Evolutionary conservation across 805 yeast species (phyloP).

Genomic region (Saccharomycopsis guyanensis): DNA sequence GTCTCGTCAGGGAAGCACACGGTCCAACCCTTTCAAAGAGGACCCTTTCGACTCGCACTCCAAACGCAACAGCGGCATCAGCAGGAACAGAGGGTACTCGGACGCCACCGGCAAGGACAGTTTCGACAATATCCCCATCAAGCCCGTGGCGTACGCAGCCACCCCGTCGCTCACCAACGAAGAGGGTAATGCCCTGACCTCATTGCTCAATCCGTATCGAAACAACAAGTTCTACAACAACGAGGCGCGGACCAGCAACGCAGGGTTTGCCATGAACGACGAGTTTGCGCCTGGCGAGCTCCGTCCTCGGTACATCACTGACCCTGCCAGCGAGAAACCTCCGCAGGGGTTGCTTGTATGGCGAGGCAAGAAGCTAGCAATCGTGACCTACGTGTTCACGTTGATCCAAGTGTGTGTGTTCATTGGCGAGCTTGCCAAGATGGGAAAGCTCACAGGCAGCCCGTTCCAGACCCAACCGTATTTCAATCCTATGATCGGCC

Average conservation of each 20-base stretch:
- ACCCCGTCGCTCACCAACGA: constrained; percentile 8
- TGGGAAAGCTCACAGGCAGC: constrained; percentile 53
- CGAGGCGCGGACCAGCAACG: constrained; percentile 13
- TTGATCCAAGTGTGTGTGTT: constrained; percentile 47
- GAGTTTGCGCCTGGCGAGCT: constrained; percentile 19
- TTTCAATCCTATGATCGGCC: constrained; percentile 76
- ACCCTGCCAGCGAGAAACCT: constrained; percentile 3
- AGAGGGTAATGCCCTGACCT: constrained; percentile 11
- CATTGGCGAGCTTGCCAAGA: constrained; percentile 49
- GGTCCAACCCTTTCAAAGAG: constrained; percentile 21
- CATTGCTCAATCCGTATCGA: constrained; percentile 17
- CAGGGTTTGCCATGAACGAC: constrained; percentile 18
- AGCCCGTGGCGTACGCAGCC: constrained; percentile 3
- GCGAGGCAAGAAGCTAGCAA: constrained; percentile 19
- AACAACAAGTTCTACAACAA: constrained; percentile 19
- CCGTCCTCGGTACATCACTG: constrained; percentile 11
- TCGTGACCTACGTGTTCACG: constrained; percentile 28
- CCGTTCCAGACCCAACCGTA: constrained; percentile 63
- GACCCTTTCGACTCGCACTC: constrained; percentile 16
- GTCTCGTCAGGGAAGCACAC: constrained; percentile 18
- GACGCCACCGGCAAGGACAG: constrained; percentile 6
- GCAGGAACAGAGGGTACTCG: neutral
- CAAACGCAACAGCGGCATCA: constrained; percentile 10
- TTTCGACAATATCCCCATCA: constrained; percentile 19
- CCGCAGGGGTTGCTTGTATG: constrained; percentile 14